Percentiles rank a stretch among this genome's conserved stretches.
These are phyloP conservation scores for Leucoagaricus sp. DNA, from an alignment of 1,284 basidiomycete species.

Conservation along the genomic window DNA sequence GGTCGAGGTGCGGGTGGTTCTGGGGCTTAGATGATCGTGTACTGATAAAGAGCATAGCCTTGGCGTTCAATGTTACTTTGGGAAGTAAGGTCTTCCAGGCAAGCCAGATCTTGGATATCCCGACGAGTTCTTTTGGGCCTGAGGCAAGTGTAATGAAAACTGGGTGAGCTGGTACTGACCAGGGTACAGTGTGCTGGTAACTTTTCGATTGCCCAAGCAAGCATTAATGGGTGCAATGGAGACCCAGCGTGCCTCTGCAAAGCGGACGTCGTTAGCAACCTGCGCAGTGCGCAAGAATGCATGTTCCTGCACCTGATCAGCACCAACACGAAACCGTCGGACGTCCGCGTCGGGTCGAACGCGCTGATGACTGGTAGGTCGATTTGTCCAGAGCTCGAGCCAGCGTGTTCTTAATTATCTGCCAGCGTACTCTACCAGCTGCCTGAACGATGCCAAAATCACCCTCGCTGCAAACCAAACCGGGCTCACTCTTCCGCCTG, in stretches of 20 bases:
- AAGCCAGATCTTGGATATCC: constrained; percentile 46
- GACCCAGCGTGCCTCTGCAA: constrained; percentile 56
- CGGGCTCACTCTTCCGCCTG: constrained; percentile 44
- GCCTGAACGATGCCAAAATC: constrained; percentile 35
- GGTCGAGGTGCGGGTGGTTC: constrained; percentile 47
- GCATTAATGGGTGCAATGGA: constrained; percentile 40
- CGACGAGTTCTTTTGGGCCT: constrained; percentile 37
- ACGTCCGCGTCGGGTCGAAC: constrained; percentile 57
- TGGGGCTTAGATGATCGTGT: neutral
- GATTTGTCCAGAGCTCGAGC: neutral
- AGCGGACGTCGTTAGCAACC: constrained; percentile 34
- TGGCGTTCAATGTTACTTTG: constrained; percentile 53
- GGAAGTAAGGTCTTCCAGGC: constrained; percentile 42
- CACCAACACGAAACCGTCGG: constrained; percentile 46
- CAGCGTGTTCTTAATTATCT: neutral
- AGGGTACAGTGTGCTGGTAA: constrained; percentile 43
- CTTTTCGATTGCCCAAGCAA: constrained; percentile 38
- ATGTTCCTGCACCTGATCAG: constrained; percentile 56
- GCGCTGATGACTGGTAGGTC: constrained; percentile 50
- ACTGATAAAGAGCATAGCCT: constrained; percentile 28
- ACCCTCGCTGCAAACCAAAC: constrained; percentile 37
- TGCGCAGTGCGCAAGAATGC: constrained; percentile 63
- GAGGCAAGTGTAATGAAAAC: constrained; percentile 36
- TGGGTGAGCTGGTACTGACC: constrained; percentile 10
- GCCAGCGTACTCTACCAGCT: constrained; percentile 52